Percentiles rank a stretch among this genome's conserved stretches.
Conservation (phyloP, 305 asterid genomes). For the Striga hermonthica region DNA sequence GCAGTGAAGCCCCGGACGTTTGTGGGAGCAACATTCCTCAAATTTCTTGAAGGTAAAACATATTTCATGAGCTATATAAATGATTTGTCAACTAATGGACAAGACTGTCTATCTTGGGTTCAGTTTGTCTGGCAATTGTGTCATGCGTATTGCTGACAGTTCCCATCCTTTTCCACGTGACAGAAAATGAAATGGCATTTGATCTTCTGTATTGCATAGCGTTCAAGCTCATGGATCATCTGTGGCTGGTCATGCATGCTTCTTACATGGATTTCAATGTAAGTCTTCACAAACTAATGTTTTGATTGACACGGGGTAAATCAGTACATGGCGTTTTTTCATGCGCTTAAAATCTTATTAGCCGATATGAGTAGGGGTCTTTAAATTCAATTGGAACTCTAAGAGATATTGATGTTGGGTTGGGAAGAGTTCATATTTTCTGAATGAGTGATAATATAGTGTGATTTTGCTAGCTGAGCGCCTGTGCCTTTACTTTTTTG, state of each 20-base stretch:
- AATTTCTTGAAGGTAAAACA: constrained; percentile 77
- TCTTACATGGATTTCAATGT: constrained; percentile 98
- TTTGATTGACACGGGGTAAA: background rate
- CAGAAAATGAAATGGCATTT: constrained; percentile 93
- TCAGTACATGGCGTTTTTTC: background rate
- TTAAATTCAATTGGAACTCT: too few relatives aligned
- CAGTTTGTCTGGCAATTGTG: background rate
- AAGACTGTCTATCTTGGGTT: background rate
- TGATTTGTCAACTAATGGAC: background rate
- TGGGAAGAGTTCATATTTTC: background rate
- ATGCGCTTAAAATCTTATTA: background rate
- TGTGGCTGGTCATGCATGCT: constrained; percentile 94
- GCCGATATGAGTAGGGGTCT: too few relatives aligned
- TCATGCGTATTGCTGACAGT: constrained; percentile 20
- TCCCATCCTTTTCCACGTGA: constrained; percentile 13
- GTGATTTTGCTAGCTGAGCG: too few relatives aligned
- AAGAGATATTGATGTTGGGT: background rate
- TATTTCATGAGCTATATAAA: background rate
- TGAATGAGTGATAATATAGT: too few relatives aligned
- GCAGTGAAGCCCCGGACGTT: constrained; percentile 88
- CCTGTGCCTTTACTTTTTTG: too few relatives aligned
- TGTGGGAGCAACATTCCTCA: constrained; percentile 91
- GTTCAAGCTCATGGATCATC: constrained; percentile 91
- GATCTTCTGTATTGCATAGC: constrained; percentile 90
- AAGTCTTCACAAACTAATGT: constrained; percentile 32